Conservation (phyloP, 2,329 filamentous ascomycete species). For the Aspergillus pseudotamarii region DNA sequence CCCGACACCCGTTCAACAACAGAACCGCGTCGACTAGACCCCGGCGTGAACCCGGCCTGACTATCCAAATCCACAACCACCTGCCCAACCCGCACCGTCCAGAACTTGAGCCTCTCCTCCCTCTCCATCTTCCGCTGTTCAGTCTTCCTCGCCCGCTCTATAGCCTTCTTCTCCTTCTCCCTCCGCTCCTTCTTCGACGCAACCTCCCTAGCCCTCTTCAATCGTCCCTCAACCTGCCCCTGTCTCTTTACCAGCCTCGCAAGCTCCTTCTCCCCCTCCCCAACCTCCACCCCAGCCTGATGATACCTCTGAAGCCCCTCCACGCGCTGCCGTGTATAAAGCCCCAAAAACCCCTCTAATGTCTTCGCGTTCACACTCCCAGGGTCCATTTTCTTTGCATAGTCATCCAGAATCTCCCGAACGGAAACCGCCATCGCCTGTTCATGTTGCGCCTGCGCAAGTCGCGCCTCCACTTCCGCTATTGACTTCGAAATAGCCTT, state of each 20-base stretch:
- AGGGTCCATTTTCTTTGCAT: slow-evolving; percentile 33
- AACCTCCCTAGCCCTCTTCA: slow-evolving; percentile 26
- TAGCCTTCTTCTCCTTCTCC: slow-evolving; percentile 27
- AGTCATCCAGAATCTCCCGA: slow-evolving; percentile 37
- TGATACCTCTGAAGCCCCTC: slow-evolving; percentile 28
- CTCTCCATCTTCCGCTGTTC: slow-evolving; percentile 29
- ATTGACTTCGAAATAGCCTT: slow-evolving; percentile 32
- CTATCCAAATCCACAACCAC: slow-evolving; percentile 42
- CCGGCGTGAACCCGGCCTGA: slow-evolving; percentile 12
- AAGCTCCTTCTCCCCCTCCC: slow-evolving; percentile 30
- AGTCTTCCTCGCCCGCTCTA: slow-evolving; percentile 14
- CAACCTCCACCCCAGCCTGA: slow-evolving; percentile 27
- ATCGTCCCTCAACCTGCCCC: slow-evolving; percentile 27
- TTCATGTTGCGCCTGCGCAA: slow-evolving; percentile 34
- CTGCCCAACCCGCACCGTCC: slow-evolving; percentile 35
- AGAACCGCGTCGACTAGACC: slow-evolving; percentile 22
- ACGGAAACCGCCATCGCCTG: slow-evolving; percentile 26
- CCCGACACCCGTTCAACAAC: slow-evolving; percentile 17
- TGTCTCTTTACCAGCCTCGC: slow-evolving; percentile 10
- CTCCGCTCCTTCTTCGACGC: slow-evolving; percentile 18
- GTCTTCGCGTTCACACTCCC: slow-evolving; percentile 33
- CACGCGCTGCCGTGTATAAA: slow-evolving; percentile 36
- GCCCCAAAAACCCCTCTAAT: slow-evolving; percentile 36
- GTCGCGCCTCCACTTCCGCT: slow-evolving; percentile 31
- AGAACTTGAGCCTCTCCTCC: slow-evolving; percentile 40